These are phyloP conservation scores for Seiridium unicorne DNA, from an alignment of 2,329 filamentous ascomycete species.

Conservation along the genomic window DNA sequence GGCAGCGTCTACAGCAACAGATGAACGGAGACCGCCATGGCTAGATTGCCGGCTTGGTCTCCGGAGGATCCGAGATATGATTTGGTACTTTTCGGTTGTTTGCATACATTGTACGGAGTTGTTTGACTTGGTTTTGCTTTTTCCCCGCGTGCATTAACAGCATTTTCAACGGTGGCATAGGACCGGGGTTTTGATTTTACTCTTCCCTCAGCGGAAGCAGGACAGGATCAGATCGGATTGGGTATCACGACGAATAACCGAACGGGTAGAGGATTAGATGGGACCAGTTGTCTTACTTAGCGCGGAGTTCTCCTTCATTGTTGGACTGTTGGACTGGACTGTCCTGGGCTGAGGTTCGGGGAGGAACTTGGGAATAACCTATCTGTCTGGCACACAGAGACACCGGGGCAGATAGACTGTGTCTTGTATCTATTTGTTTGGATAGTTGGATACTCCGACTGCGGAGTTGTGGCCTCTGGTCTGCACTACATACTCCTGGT, in stretches of 20 bases:
- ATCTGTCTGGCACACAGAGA: neutral
- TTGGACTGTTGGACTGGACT: neutral
- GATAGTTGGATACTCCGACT: slow-evolving; percentile 8
- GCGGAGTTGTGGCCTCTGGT: slow-evolving; percentile 3
- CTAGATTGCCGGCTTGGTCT: no score
- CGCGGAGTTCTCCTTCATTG: slow-evolving; percentile 6
- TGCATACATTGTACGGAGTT: neutral
- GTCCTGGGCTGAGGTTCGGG: neutral
- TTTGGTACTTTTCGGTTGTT: neutral
- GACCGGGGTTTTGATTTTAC: neutral
- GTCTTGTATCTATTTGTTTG: slow-evolving; percentile 7
- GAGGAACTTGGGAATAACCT: neutral
- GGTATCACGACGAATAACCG: neutral
- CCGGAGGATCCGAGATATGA: no score
- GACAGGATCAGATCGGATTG: neutral
- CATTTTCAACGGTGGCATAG: neutral
- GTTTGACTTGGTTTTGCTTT: neutral
- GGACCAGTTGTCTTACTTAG: slow-evolving; percentile 6
- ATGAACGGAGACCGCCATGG: no score
- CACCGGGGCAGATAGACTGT: neutral
- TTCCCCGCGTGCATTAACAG: neutral
- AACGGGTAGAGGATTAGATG: neutral
- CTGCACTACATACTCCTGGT: neutral
- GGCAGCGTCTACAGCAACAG: no score
- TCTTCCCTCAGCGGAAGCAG: neutral